Evolutionary conservation across 2,329 filamentous ascomycete genomes (phyloP), one percentile per base, ranked within the genome.

Genomic region (Trichoderma atrobrunneum): DNA sequence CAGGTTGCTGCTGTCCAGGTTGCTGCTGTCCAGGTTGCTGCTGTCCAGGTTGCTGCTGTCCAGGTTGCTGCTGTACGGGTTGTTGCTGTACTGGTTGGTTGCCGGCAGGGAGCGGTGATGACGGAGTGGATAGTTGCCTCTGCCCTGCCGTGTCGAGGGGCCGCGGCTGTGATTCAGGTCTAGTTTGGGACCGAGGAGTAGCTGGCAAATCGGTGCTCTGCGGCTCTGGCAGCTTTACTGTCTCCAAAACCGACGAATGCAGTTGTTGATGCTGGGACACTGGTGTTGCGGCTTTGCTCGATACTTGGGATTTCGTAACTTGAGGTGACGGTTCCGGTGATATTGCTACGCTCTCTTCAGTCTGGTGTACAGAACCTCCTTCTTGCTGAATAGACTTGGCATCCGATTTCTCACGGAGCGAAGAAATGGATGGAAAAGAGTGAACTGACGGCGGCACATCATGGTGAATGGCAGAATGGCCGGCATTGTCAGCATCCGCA

Each of bases 361-460:
- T 3, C 16, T 61, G 21, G n/a, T 69, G 70, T 12, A 26, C 36
- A 54, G 26, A 43, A n/a, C 24, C 18, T 11, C 18, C 51, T 39
- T 63, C 57, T 7, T 48, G 64, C 18, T 68, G 48, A 26, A 54
- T 26, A 43, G 64, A 61, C 7, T 72, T 48, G 32, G 5, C 39
- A 14, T 63, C 60, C 28, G 43, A 28, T 28, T 56, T 56, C 43
- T 72, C 70, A 28, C 43, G 70, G 10, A 63, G 54, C 12, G 64
- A 63, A 62, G 57, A 54, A n/a, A 43, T n/a, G 5, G 70, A 68
- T 32, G 63, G 59, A 48, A 72, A 72, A 39, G 70, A 68, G 30
- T 72, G 70, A n/a, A 66, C 30, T 30, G 70, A 72, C 18, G 64
- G 64, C 18, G 57, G 66, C 16, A 32, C 16, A n/a, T 34, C 7